Evolutionary conservation across 73 alveolate genomes (phyloP).

Genomic region (Urostyla sp.): DNA sequence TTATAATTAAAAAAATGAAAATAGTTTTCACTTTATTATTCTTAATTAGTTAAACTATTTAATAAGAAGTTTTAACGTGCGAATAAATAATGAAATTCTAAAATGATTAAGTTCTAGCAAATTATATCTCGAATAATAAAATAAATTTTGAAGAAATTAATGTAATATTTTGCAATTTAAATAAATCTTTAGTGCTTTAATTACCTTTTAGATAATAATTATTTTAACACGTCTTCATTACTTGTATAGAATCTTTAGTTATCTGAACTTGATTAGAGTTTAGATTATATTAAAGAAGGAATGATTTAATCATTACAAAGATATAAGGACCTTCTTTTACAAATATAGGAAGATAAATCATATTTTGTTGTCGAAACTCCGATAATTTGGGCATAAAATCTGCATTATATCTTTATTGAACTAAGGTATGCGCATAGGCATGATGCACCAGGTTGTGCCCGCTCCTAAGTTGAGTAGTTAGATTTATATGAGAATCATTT

Average conservation of each 20-base stretch:
- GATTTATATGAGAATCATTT: conserved; percentile 63
- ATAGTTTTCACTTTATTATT: not conserved
- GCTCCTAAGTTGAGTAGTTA: conserved; percentile 65
- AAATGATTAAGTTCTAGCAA: not conserved
- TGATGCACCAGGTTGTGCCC: conserved; percentile 84
- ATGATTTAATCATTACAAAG: conserved; percentile 4
- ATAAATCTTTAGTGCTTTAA: not conserved
- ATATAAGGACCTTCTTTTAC: not conserved
- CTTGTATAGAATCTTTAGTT: not conserved
- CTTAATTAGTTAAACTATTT: too few species aligned
- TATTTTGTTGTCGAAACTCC: conserved; percentile 49
- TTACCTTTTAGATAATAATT: conserved; percentile 14
- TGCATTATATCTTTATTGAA: conserved; percentile 70
- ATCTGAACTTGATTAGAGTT: not conserved
- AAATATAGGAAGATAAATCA: conserved; percentile 3
- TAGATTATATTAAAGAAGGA: conserved; percentile 23
- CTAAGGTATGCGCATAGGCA: conserved; percentile 81
- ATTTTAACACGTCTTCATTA: conserved; percentile 2
- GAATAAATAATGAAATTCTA: not conserved
- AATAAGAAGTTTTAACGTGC: too few species aligned
- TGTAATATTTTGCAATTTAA: not conserved
- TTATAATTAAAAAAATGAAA: not conserved
- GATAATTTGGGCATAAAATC: conserved; percentile 71
- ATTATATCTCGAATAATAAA: not conserved
- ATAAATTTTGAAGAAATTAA: not conserved